A percentile compares a stretch with the other conserved stretches of the same genome.
Evolutionary conservation across 495 filamentous ascomycete genomes (phyloP).

Genomic region (Talaromyces trachyspermus): DNA sequence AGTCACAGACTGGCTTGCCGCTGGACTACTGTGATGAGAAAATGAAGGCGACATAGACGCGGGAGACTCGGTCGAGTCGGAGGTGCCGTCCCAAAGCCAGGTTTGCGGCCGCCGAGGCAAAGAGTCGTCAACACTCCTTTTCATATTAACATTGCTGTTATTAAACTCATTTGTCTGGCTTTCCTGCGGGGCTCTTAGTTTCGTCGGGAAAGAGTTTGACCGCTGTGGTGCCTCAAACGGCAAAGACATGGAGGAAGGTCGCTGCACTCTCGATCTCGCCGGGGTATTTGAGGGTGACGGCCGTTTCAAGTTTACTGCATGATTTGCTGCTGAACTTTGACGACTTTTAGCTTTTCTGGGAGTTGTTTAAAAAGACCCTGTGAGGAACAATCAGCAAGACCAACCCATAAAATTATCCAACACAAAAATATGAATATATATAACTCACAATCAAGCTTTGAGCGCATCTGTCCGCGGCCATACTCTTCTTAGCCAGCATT

Average conservation of each 20-base stretch:
- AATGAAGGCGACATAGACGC: constrained; percentile 1
- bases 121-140: constrained; percentile 29
- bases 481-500: constrained; percentile 69
- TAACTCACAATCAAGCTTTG: constrained; percentile 59
- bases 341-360: constrained; percentile 57
- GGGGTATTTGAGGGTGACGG: constrained; percentile 22
- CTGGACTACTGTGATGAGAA: background rate
- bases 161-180: constrained; percentile 15
- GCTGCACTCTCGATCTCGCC: constrained; percentile 3
- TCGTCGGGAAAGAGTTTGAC: constrained; percentile 41
- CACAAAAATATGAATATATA: background rate
- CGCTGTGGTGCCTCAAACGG: constrained; percentile 29
- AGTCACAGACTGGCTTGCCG: constrained; percentile 18
- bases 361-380: constrained; percentile 74
- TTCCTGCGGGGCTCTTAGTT: constrained; percentile 20
- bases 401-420: background rate
- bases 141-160: too few relatives aligned
- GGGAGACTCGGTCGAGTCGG: background rate
- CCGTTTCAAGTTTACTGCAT: constrained; percentile 36
- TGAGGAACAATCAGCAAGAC: constrained; percentile 14
- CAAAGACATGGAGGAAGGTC: constrained; percentile 21
- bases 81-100: background rate
- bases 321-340: constrained; percentile 32
- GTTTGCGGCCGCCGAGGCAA: constrained; percentile 4
- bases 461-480: constrained; percentile 83